Base-by-base conservation (phyloP, 2,329 filamentous ascomycete genomes). In the Aspergillus sergii region DNA sequence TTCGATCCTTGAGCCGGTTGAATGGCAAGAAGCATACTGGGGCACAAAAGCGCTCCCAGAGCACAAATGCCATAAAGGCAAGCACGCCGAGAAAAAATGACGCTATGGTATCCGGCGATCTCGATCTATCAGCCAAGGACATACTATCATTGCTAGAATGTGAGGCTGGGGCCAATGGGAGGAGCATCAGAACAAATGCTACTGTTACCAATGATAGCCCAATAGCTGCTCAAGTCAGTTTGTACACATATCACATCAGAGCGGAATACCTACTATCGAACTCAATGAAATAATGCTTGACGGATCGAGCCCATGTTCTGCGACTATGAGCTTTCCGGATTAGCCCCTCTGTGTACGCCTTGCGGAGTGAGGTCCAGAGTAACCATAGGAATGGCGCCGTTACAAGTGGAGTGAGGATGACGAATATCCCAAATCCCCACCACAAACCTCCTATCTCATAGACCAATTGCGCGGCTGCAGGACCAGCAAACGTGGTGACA, bases 341-440 rank as follows among this genome's bases (percentile, higher is more conserved):
- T 7, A 57, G 9, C 10, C 61, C 61, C 11, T n/a, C 28, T 4
- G 14, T 28, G 21, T 55, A 23, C 4, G 60, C 60, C 36, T 54
- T 57, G 4, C 28, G 58, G 12, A 43, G 32, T 28, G 59, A 61
- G 3, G 30, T 41, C 36, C 55, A 39, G 30, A 63, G 55, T 2
- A 63, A 23, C 1, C 41, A 6, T 5, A 58, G 21, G 21, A 60
- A 58, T 3, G 60, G 60, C 9, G 50, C 30, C 6, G 57, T 50
- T 10, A 60, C 32, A 1, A 43, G 19, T 1, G 58, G 53, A 2
- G 56, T 45, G 12, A 91, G 79, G 67, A 91, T 86, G 53, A 84
- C 80, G 70, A 89, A 91, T 26, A 81, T 76, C 28, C 87, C 89
- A 69, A 87, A 90, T 1, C 81, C 87, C 88, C 88, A 91, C 36